Conservation (phyloP, 768 basidiomycete genomes). For the Suillus weaverae region DNA sequence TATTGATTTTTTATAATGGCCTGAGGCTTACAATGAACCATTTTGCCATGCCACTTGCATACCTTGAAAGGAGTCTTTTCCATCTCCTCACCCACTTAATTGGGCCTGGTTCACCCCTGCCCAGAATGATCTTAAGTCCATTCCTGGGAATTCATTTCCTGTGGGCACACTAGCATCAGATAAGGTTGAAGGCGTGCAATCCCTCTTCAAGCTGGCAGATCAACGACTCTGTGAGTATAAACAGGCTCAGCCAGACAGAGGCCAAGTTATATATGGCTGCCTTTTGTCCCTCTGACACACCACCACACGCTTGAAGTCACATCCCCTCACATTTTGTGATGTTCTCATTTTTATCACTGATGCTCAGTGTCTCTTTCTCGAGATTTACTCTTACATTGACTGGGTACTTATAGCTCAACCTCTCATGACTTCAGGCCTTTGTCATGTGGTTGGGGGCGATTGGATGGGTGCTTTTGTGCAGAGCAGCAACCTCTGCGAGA, state of each 20-base stretch:
- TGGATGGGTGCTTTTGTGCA: conserved; percentile 9
- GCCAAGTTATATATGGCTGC: not conserved
- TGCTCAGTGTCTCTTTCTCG: conserved; percentile 2
- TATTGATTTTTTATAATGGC: conserved; percentile 7
- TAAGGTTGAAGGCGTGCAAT: conserved; percentile 5
- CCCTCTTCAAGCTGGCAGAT: not conserved
- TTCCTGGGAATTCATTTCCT: not conserved
- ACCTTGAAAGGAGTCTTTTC: conserved; percentile 2
- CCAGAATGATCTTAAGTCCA: not conserved
- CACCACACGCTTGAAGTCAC: not conserved
- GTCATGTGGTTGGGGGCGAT: not conserved
- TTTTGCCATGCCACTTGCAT: not conserved
- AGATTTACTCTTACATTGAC: conserved; percentile 9
- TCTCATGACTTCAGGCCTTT: not conserved
- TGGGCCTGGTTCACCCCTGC: conserved; percentile 10
- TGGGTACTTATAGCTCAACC: conserved; percentile 1
- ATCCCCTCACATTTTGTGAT: conserved; percentile 5
- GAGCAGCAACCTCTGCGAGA: not conserved
- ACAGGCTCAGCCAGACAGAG: not conserved
- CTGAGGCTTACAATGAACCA: not conserved
- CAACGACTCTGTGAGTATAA: not conserved
- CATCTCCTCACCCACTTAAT: not conserved
- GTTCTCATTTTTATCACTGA: conserved; percentile 9
- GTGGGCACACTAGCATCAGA: conserved; percentile 1
- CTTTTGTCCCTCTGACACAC: conserved; percentile 1